Evolutionary conservation across 2,329 filamentous ascomycete genomes (phyloP).

Genomic region (Venturia carpophila): DNA sequence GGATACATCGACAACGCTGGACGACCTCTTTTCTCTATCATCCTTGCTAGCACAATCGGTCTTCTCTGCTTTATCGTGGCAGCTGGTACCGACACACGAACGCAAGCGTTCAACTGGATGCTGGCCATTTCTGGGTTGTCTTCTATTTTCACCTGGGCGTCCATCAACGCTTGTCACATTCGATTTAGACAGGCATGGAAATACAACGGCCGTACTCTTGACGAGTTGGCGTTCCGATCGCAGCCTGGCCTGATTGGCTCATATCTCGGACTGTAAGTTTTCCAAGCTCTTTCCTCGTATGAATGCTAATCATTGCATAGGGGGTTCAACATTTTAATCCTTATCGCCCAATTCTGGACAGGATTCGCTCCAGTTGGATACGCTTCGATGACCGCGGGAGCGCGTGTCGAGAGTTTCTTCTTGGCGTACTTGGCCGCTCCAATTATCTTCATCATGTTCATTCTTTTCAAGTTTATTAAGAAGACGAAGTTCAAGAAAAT

Average conservation of each 20-base stretch:
- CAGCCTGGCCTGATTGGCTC: slow-evolving; percentile 74
- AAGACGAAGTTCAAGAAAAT: slow-evolving; percentile 22
- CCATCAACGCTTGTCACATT: slow-evolving; percentile 57
- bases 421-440: slow-evolving; percentile 29
- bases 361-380: slow-evolving; percentile 68
- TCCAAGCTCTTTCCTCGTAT: neutral
- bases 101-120: slow-evolving; percentile 33
- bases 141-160: slow-evolving; percentile 69
- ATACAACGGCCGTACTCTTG: slow-evolving; percentile 54
- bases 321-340: slow-evolving; percentile 63
- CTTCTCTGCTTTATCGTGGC: slow-evolving; percentile 46
- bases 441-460: slow-evolving; percentile 28
- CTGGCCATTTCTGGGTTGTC: slow-evolving; percentile 64
- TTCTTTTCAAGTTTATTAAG: slow-evolving; percentile 26
- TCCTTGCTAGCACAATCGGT: slow-evolving; percentile 41
- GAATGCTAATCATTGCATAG: slow-evolving; percentile 22
- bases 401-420: slow-evolving; percentile 25
- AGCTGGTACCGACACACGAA: slow-evolving; percentile 52
- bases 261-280: slow-evolving; percentile 52
- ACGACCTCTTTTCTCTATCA: slow-evolving; percentile 44
- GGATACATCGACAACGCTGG: slow-evolving; percentile 48
- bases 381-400: slow-evolving; percentile 29
- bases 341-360: slow-evolving; percentile 82
- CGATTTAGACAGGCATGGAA: slow-evolving; percentile 57
- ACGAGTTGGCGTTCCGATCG: slow-evolving; percentile 72